These are phyloP conservation scores for Trametes coccinea DNA, from an alignment of 768 basidiomycete genomes.

Conservation along the genomic window DNA sequence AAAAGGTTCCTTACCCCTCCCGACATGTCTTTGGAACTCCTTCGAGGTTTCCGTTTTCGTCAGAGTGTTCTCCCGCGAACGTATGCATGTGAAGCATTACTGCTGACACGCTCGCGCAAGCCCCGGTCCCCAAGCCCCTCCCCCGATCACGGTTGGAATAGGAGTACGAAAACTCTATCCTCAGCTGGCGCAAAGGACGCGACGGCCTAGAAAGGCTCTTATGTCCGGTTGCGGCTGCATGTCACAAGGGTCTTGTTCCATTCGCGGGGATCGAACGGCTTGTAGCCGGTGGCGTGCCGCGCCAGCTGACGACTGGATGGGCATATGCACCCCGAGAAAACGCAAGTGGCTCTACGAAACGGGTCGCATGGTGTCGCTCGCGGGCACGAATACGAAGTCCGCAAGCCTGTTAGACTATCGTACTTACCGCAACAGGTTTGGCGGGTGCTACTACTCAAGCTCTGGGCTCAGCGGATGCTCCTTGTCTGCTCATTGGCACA, in stretches of 20 bases:
- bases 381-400: background rate
- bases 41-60: background rate
- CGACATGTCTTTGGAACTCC: background rate
- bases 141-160: background rate
- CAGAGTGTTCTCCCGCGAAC: constrained; percentile 8
- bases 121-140: background rate
- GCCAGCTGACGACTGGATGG: background rate
- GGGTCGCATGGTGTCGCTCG: constrained; percentile 1
- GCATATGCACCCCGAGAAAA: background rate
- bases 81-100: background rate
- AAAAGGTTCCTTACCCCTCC: background rate
- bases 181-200: background rate
- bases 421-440: background rate
- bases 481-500: background rate
- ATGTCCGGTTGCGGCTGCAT: background rate
- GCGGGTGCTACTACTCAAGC: background rate
- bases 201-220: constrained; percentile 4
- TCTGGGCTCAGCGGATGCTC: background rate
- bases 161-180: constrained; percentile 6
- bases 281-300: constrained; percentile 8
- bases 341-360: background rate
- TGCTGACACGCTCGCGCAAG: background rate
- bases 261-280: constrained; percentile 3
- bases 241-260: constrained; percentile 7
- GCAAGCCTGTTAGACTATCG: background rate